Conservation (phyloP, 169 alveolate species). For the Plasmodium fragile region DNA sequence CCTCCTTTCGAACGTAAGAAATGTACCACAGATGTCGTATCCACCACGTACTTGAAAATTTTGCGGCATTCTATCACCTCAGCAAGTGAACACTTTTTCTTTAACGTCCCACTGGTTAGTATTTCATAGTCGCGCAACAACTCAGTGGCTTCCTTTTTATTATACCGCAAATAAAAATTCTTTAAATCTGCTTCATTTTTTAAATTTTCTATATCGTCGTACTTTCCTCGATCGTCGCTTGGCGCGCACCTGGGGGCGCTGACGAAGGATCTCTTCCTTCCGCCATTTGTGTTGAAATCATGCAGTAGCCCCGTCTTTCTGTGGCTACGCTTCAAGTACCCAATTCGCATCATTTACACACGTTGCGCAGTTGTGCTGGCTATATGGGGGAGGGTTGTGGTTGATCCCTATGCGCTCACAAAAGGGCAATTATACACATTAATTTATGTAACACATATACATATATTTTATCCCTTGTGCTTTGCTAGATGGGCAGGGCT, state of each 20-base stretch:
- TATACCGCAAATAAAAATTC: slow-evolving; percentile 2
- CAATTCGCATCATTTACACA: not conserved
- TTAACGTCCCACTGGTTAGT: slow-evolving; percentile 19
- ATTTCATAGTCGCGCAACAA: slow-evolving; percentile 12
- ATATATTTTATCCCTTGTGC: not conserved
- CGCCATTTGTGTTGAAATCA: not conserved
- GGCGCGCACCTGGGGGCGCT: slow-evolving; percentile 4
- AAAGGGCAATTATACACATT: not conserved
- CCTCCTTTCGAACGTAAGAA: slow-evolving; percentile 3
- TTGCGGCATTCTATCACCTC: slow-evolving; percentile 29
- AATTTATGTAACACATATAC: not conserved
- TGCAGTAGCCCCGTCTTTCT: not conserved
- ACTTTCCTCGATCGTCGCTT: not conserved
- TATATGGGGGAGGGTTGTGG: not conserved
- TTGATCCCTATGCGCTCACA: not conserved
- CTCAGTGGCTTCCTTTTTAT: not conserved
- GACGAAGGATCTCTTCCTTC: not conserved
- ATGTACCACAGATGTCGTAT: not conserved
- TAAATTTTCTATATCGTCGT: slow-evolving; percentile 16
- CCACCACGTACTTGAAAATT: slow-evolving; percentile 22
- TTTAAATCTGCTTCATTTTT: slow-evolving; percentile 30
- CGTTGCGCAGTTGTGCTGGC: not conserved
- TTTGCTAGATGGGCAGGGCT: not conserved
- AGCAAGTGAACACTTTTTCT: not conserved
- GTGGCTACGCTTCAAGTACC: not conserved